Percentiles rank a stretch among this genome's conserved stretches.
Evolutionary conservation across 257 asterid species (phyloP).

Genomic region (Buddleja alternifolia): DNA sequence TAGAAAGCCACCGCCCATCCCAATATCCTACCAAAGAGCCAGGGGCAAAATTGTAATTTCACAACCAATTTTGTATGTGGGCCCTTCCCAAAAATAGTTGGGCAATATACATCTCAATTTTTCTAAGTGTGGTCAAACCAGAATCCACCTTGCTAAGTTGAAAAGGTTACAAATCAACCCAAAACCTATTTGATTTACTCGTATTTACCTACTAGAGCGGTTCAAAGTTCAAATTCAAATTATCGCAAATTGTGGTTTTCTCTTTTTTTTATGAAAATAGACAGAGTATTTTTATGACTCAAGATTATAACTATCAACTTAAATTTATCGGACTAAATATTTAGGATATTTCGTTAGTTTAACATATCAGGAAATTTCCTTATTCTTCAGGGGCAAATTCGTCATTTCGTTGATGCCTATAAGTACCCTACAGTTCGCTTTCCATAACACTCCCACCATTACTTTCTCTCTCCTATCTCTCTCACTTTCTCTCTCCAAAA

Average conservation of each 20-base stretch:
- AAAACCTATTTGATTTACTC: no score
- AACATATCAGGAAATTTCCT: no score
- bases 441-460: constrained; percentile 34
- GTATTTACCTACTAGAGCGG: no score
- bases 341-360: no score
- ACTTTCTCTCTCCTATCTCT: constrained; percentile 18
- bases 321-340: no score
- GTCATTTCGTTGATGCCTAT: constrained; percentile 24
- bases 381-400: constrained; percentile 31
- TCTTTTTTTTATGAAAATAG: no score
- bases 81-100: not conserved
- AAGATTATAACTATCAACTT: no score
- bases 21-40: constrained; percentile 1
- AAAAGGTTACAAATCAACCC: constrained; percentile 44
- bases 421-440: constrained; percentile 39
- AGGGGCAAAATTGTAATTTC: constrained; percentile 27
- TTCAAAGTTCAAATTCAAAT: no score
- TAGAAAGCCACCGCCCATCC: not conserved
- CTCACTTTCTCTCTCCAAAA: constrained; percentile 13
- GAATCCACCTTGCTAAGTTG: constrained; percentile 33
- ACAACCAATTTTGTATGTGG: not conserved
- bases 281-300: no score
- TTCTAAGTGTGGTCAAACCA: constrained; percentile 41
- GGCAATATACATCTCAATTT: not conserved
- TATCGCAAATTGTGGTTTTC: no score